Base-by-base conservation (phyloP, 1,284 basidiomycete genomes). In the Moesziomyces sp. region DNA sequence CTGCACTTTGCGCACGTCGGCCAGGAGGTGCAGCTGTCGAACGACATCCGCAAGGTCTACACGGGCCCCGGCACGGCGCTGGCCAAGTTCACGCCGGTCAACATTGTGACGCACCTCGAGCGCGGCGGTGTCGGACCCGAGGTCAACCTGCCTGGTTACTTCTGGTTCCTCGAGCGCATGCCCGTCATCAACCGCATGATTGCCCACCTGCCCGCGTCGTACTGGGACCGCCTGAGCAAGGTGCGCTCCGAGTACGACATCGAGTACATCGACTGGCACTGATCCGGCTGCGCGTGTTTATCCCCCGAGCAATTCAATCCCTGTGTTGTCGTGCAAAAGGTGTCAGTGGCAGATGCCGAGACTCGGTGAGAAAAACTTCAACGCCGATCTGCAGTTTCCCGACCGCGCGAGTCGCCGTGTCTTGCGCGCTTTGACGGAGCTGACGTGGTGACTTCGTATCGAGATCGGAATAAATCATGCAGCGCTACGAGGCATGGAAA, bases 1-100 rank as follows among this genome's bases (percentile, higher is more conserved):
- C 64, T 76, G 21, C 66, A 76, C 58, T 76, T 73, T 59, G 65
- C 74, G 3, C 74, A 76, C 50, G 42, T 76, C 28, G 74, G 74
- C 18, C 65, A 73, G 49, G 70, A 76, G 51, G 44, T 76, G 13
- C 68, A 76, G 54, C 50, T 76, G 14, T 43, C 23, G 47, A 58
- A 60, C 48, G 26, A 70, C 28, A 19, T 57, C 18, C 46, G 43
- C 40, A 64, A 56, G 46, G 63, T 71, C 49, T 65, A 55, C 47
- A 61, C 68, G 7, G 74, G 74, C 23, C 74, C 74, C 0, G 74
- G 74, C 30, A 76, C 74, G 9, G n/a, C 70, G 56, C 56, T 76
- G 14, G 62, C 74, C 4, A 56, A 40, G 6, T 46, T 52, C 21
- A 63, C 68, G 19, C 55, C 56, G 0, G 69, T 73, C 63, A 55